These are phyloP conservation scores for Ceratocystis alfenasii DNA, from an alignment of 2,329 filamentous ascomycete species.

Conservation along the genomic window DNA sequence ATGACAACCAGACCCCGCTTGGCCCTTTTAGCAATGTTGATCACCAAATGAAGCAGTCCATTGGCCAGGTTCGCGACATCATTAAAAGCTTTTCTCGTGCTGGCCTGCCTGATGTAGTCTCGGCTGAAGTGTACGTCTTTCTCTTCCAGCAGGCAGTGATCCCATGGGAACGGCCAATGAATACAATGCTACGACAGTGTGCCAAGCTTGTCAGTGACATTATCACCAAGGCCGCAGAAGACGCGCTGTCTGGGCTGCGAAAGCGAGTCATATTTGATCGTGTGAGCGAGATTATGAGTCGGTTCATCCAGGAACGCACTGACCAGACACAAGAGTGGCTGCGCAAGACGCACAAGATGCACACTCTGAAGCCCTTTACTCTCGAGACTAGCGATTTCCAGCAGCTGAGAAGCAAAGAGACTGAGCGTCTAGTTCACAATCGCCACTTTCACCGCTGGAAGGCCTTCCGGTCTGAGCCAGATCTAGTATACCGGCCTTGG, in stretches of 20 bases:
- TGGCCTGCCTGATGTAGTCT: constrained; percentile 47
- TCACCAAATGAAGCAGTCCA: constrained; percentile 29
- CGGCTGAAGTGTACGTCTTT: constrained; percentile 47
- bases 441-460: constrained; percentile 41
- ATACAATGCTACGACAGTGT: constrained; percentile 37
- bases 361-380: constrained; percentile 45
- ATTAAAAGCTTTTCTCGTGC: constrained; percentile 44
- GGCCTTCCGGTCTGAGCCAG: constrained; percentile 29
- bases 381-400: constrained; percentile 41
- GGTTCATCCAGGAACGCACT: constrained; percentile 35
- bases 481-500: constrained; percentile 30
- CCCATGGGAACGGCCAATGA: constrained; percentile 46
- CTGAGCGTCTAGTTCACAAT: constrained; percentile 35
- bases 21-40: constrained; percentile 33
- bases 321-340: constrained; percentile 32
- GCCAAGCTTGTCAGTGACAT: constrained; percentile 31
- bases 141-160: constrained; percentile 45
- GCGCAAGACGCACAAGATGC: constrained; percentile 38
- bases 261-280: constrained; percentile 41
- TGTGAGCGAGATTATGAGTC: constrained; percentile 33
- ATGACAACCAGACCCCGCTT: neutral
- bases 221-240: constrained; percentile 37
- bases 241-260: constrained; percentile 37
- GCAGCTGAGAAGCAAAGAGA: constrained; percentile 37
- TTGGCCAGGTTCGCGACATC: constrained; percentile 41